A percentile compares a stretch with the other conserved stretches of the same genome.
Conservation (phyloP, 2,329 filamentous ascomycete species). For the Chaetomiaceae sp. region DNA sequence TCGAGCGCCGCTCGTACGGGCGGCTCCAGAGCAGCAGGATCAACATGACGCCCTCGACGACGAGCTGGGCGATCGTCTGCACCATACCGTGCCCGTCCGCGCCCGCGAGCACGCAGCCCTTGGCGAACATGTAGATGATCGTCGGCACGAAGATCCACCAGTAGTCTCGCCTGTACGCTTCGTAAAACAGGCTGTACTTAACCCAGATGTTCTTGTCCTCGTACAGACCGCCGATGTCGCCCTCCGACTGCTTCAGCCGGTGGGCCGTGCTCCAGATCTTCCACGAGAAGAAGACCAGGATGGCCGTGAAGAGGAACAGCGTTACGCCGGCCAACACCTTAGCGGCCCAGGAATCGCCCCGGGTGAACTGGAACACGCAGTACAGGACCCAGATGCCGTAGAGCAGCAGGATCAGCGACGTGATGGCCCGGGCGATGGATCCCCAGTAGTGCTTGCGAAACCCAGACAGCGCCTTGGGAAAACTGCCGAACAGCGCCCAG, state of each 20-base stretch:
- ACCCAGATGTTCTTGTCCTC: constrained; percentile 87
- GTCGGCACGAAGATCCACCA: constrained; percentile 95
- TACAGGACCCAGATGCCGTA: constrained; percentile 96
- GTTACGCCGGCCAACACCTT: constrained; percentile 78
- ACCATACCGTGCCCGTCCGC: constrained; percentile 78
- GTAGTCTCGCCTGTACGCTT: constrained; percentile 86
- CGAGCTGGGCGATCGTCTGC: constrained; percentile 73
- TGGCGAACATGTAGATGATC: constrained; percentile 85
- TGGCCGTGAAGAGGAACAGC: constrained; percentile 68
- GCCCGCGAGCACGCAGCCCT: constrained; percentile 78
- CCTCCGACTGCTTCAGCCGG: constrained; percentile 67
- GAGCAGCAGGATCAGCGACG: constrained; percentile 79
- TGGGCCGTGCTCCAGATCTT: constrained; percentile 74
- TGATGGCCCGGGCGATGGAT: constrained; percentile 80
- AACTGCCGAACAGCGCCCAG: constrained; percentile 84
- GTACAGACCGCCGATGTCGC: constrained; percentile 67
- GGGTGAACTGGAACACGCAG: constrained; percentile 91
- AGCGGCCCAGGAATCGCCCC: constrained; percentile 90
- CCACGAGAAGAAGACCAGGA: constrained; percentile 78
- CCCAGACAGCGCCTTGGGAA: constrained; percentile 69
- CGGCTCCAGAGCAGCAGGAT: constrained; percentile 73
- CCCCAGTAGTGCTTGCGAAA: constrained; percentile 98
- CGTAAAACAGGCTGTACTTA: constrained; percentile 97
- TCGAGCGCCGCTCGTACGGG: constrained; percentile 79
- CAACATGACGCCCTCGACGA: constrained; percentile 76